phyloP scores from a whole-genome alignment of 2,329 filamentous ascomycete species.

The Fusarium zealandicum region DNA sequence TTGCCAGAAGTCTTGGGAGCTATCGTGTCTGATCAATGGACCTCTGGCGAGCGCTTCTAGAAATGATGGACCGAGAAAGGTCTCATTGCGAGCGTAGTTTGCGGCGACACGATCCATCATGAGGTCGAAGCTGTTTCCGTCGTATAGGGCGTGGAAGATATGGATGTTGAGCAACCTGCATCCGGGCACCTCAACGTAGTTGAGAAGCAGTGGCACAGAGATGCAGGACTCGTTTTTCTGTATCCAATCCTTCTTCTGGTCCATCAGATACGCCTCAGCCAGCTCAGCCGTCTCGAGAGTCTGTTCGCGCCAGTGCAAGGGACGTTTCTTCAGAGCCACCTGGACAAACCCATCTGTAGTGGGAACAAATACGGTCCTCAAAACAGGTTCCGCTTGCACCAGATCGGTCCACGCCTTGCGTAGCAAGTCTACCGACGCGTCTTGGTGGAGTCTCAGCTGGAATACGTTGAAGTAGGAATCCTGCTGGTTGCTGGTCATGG shows the following conservation, averaged over 20 bases:
- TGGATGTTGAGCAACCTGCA: slow-evolving; percentile 62
- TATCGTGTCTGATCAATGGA: slow-evolving; percentile 61
- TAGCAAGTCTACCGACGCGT: slow-evolving; percentile 57
- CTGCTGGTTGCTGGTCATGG: slow-evolving; percentile 59
- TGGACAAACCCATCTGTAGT: slow-evolving; percentile 82
- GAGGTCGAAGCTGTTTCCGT: slow-evolving; percentile 78
- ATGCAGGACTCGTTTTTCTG: slow-evolving; percentile 51
- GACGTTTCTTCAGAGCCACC: slow-evolving; percentile 61
- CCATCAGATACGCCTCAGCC: slow-evolving; percentile 45
- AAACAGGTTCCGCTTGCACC: slow-evolving; percentile 63
- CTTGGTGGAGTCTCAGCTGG: slow-evolving; percentile 59
- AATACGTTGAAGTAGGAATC: slow-evolving; percentile 82
- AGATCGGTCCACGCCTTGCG: slow-evolving; percentile 64
- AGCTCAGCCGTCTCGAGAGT: slow-evolving; percentile 39
- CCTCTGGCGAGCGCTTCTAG: slow-evolving; percentile 72
- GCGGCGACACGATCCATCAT: slow-evolving; percentile 65
- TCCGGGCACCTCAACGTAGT: slow-evolving; percentile 56
- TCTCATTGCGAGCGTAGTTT: slow-evolving; percentile 29
- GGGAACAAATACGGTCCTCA: slow-evolving; percentile 75
- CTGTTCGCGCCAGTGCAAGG: slow-evolving; percentile 55
- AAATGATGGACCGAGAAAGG: slow-evolving; percentile 61
- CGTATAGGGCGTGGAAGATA: slow-evolving; percentile 88
- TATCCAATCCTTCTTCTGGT: slow-evolving; percentile 60
- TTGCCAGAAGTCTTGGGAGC: slow-evolving; percentile 70
- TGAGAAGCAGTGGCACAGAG: slow-evolving; percentile 29